Percentiles rank a stretch among this genome's conserved stretches.
phyloP scores from a whole-genome alignment of 2,329 filamentous ascomycete genomes.

The Aspergillus persii region DNA sequence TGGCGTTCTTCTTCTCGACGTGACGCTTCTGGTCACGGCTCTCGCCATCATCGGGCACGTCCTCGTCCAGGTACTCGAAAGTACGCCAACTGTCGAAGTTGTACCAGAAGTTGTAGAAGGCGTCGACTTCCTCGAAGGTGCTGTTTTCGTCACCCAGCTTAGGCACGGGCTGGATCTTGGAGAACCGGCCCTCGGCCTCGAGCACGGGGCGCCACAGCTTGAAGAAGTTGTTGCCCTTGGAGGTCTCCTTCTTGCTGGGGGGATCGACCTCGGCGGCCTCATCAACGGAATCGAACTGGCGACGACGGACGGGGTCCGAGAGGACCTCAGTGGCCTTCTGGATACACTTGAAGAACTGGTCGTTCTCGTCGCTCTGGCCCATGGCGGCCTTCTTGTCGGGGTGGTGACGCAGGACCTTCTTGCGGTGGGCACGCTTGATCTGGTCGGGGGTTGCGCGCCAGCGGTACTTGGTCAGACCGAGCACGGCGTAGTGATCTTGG shows the following conservation, averaged over 20 bases:
- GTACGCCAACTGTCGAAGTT: constrained; percentile 97
- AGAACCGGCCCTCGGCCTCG: constrained; percentile 89
- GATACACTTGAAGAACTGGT: constrained; percentile 99
- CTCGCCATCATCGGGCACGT: constrained; percentile 97
- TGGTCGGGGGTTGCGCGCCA: constrained; percentile 93
- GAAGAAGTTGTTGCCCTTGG: constrained; percentile 89
- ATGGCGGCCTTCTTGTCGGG: constrained; percentile 97
- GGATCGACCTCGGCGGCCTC: constrained; percentile 90
- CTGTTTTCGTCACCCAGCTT: constrained; percentile 79
- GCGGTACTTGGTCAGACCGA: constrained; percentile 89
- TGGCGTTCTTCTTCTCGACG: constrained; percentile 97
- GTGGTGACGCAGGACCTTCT: constrained; percentile 99
- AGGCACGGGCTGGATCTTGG: constrained; percentile 84
- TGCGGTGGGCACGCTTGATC: constrained; percentile 98
- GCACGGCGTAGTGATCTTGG: constrained; percentile 97
- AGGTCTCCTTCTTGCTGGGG: constrained; percentile 83
- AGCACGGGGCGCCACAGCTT: constrained; percentile 92
- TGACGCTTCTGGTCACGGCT: constrained; percentile 99
- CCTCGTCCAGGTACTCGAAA: constrained; percentile 98
- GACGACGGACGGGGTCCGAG: constrained; percentile 83
- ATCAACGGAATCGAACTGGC: constrained; percentile 96
- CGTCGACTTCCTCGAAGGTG: constrained; percentile 83
- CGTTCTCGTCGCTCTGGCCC: constrained; percentile 77
- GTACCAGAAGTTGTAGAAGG: constrained; percentile 99
- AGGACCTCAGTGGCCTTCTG: constrained; percentile 96